These are phyloP conservation scores for Mycena rebaudengoi DNA, from an alignment of 768 basidiomycete species.

Conservation along the genomic window DNA sequence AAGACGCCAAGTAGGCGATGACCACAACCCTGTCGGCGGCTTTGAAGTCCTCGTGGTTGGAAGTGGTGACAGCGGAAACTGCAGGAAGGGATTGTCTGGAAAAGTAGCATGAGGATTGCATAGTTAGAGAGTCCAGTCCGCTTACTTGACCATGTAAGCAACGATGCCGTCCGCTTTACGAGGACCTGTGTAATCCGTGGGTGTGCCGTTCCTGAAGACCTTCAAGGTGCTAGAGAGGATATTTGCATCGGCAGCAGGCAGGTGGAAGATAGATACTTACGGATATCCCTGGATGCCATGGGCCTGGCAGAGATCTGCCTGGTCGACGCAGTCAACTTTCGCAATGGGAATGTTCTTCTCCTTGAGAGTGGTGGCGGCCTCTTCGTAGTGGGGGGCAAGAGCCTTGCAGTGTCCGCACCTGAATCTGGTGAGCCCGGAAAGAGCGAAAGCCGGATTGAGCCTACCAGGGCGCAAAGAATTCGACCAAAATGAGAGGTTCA, in stretches of 20 bases:
- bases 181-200: slow-evolving; percentile 85
- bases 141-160: slow-evolving; percentile 95
- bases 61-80: slow-evolving; percentile 80
- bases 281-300: slow-evolving; percentile 95
- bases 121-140: slow-evolving; percentile 9
- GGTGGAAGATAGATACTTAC: slow-evolving; percentile 54
- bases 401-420: slow-evolving; percentile 98
- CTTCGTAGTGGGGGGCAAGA: slow-evolving; percentile 92
- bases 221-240: slow-evolving; percentile 76
- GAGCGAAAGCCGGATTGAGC: slow-evolving; percentile 12
- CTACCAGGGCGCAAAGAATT: slow-evolving; percentile 94
- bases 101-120: slow-evolving; percentile 13
- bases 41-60: slow-evolving; percentile 86
- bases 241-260: neutral
- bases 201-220: slow-evolving; percentile 87
- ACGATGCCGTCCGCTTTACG: slow-evolving; percentile 96
- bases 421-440: neutral
- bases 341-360: slow-evolving; percentile 90
- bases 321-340: slow-evolving; percentile 96
- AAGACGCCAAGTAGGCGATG: slow-evolving; percentile 82
- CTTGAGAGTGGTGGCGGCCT: slow-evolving; percentile 93
- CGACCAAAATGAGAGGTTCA: slow-evolving; percentile 85
- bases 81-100: slow-evolving; percentile 90
- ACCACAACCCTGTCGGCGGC: slow-evolving; percentile 90
- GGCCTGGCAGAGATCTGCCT: slow-evolving; percentile 88